Conservation (phyloP, 176 grass and related monocot species). For the Saccharum spontaneum region DNA sequence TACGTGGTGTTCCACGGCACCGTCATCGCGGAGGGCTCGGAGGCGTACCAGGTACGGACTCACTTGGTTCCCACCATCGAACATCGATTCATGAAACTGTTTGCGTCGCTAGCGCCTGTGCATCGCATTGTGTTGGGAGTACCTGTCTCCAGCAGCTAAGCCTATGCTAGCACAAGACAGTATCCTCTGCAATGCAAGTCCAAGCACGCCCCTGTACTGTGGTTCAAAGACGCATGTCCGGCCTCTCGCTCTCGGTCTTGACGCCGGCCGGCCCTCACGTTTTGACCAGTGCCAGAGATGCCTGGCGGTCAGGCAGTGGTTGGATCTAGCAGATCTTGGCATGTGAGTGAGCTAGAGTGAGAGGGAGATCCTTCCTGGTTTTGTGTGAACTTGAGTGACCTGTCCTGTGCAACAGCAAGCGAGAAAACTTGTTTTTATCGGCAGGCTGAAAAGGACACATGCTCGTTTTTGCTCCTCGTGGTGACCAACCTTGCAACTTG, state of each 20-base stretch:
- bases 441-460: not conserved
- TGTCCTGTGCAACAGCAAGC: not conserved
- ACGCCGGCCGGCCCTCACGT: not conserved
- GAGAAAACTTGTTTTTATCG: conserved; percentile 8
- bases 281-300: conserved; percentile 45
- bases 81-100: not conserved
- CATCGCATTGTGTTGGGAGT: not conserved
- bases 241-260: too few species aligned
- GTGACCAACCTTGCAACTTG: not conserved
- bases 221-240: too few species aligned
- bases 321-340: conserved; percentile 39
- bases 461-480: not conserved
- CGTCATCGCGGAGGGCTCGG: conserved; percentile 70
- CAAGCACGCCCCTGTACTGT: too few species aligned
- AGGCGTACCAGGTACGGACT: conserved; percentile 64
- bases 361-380: not conserved
- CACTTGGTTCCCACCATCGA: not conserved
- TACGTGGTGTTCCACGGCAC: conserved; percentile 91
- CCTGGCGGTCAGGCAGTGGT: not conserved
- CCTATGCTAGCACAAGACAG: not conserved
- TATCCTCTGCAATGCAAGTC: not conserved
- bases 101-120: not conserved
- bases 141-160: not conserved
- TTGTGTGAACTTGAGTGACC: too few species aligned
- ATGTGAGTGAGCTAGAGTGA: conserved; percentile 20